Conservation (phyloP, 768 basidiomycete species). For the Termitomyces sp. region DNA sequence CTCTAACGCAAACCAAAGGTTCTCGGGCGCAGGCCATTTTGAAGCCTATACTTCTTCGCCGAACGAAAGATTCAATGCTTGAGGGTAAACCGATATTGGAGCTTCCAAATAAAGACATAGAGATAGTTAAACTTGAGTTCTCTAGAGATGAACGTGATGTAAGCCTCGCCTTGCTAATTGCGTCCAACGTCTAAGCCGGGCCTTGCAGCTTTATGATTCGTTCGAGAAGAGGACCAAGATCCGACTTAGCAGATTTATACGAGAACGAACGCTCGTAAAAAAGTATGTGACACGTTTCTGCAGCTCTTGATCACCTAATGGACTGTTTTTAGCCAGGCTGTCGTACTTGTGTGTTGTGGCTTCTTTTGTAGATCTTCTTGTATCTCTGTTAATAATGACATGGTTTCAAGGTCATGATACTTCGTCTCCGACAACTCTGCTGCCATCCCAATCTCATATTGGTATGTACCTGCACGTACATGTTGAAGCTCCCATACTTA, state of each 20-base stretch:
- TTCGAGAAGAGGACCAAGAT: constrained; percentile 53
- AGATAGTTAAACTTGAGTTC: constrained; percentile 57
- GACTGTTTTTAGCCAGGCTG: constrained; percentile 32
- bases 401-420: constrained; percentile 52
- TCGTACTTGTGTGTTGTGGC: constrained; percentile 31
- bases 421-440: constrained; percentile 70
- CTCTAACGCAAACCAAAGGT: constrained; percentile 22
- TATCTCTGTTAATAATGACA: background rate
- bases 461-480: constrained; percentile 27
- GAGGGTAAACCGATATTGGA: constrained; percentile 68
- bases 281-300: constrained; percentile 41
- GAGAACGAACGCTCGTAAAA: constrained; percentile 60
- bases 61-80: constrained; percentile 60
- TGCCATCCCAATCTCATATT: constrained; percentile 69
- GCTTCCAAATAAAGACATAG: constrained; percentile 55
- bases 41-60: constrained; percentile 59
- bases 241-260: constrained; percentile 54
- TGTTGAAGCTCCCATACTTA: background rate
- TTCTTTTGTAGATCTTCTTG: background rate
- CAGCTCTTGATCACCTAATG: background rate
- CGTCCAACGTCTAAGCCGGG: background rate
- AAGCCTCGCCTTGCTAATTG: constrained; percentile 7
- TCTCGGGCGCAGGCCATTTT: constrained; percentile 64
- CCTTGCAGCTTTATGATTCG: constrained; percentile 44
- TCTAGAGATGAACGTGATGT: constrained; percentile 61